A percentile compares a stretch with the other conserved stretches of the same genome.
These are phyloP conservation scores for Stipa capillata DNA, from an alignment of 176 grass and related monocot genomes.

Conservation along the genomic window DNA sequence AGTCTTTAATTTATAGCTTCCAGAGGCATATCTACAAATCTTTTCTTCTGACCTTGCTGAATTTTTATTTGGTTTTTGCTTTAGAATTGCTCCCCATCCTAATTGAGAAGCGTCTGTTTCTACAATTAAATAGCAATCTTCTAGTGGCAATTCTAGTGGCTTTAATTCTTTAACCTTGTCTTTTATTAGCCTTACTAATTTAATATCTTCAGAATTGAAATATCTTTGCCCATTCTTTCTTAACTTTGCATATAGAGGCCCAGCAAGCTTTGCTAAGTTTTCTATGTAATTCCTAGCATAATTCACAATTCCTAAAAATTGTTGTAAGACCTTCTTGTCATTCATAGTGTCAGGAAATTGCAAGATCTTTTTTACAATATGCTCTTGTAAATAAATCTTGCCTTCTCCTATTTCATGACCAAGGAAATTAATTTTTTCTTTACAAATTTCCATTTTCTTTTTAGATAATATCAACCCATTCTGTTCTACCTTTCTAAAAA, in stretches of 20 bases:
- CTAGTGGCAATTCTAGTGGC: neutral
- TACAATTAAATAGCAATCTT: neutral
- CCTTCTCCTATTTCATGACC: neutral
- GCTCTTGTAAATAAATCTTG: neutral
- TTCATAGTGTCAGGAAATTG: neutral
- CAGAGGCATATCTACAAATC: neutral
- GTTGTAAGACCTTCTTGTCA: neutral
- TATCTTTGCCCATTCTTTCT: neutral
- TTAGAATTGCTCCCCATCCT: neutral
- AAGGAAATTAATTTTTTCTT: neutral
- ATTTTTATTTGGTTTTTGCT: neutral
- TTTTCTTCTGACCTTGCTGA: neutral
- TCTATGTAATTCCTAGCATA: neutral
- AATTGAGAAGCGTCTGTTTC: neutral
- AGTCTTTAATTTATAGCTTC: neutral
- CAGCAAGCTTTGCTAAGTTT: neutral
- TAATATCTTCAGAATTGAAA: neutral
- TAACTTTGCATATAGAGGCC: neutral
- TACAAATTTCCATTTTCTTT: neutral
- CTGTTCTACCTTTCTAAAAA: neutral
- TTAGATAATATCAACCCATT: neutral
- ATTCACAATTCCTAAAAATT: neutral
- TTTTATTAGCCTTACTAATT: neutral
- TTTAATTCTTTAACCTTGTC: neutral
- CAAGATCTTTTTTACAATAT: neutral